phyloP scores from a whole-genome alignment of 129 eudicot genomes.

The Lactuca saligna region DNA sequence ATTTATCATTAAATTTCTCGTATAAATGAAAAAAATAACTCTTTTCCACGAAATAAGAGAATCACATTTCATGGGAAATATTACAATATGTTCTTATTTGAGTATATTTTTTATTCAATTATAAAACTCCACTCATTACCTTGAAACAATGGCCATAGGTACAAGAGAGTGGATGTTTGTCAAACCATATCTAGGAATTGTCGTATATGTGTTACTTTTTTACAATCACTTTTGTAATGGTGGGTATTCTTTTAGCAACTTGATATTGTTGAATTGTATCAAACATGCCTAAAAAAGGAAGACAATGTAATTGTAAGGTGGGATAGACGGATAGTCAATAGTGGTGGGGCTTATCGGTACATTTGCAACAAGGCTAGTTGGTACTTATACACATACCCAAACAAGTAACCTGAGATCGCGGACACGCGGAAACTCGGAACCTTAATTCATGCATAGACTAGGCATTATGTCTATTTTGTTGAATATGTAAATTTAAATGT shows the following conservation, averaged over 20 bases:
- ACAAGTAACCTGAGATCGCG: slow-evolving; percentile 8
- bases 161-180: neutral
- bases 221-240: neutral
- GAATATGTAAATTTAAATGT: no score
- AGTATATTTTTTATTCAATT: no score
- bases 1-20: no score
- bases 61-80: no score
- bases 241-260: neutral
- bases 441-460: neutral
- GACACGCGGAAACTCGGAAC: neutral
- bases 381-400: slow-evolving; percentile 4
- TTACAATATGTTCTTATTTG: no score
- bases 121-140: no score
- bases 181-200: neutral
- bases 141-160: no score
- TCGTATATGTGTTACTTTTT: neutral
- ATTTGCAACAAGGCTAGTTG: neutral
- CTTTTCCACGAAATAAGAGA: no score
- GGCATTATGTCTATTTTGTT: neutral
- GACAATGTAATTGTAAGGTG: neutral
- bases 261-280: neutral
- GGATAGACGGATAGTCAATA: neutral
- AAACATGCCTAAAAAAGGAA: slow-evolving; percentile 10
- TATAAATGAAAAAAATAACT: no score
- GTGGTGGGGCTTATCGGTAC: slow-evolving; percentile 25